Evolutionary conservation across 495 filamentous ascomycete species (phyloP).

Genomic region (Pyronema omphalodes): DNA sequence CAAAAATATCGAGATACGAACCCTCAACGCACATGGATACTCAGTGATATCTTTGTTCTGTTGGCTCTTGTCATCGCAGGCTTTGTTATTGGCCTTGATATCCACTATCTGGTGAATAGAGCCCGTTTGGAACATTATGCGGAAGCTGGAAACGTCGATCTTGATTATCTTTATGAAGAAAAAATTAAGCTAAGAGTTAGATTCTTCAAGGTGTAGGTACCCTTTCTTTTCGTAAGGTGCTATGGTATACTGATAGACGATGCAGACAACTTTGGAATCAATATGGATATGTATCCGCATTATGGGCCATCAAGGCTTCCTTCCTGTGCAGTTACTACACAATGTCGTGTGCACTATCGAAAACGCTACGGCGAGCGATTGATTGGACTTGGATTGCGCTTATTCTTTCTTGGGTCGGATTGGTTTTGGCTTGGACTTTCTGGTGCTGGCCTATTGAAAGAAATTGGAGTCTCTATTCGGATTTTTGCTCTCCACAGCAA

Average conservation of each 20-base stretch:
- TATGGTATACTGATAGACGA: background rate
- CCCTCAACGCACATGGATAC: background rate
- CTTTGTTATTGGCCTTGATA: background rate
- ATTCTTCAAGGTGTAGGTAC: background rate
- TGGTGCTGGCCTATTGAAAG: slow-evolving; percentile 1
- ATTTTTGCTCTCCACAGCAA: background rate
- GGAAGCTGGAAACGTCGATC: background rate
- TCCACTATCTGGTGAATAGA: background rate
- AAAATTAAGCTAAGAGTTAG: background rate
- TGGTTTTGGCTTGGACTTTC: background rate
- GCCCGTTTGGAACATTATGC: background rate
- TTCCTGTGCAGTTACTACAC: slow-evolving; percentile 4
- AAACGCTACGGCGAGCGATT: background rate
- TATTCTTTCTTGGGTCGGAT: background rate
- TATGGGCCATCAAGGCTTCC: slow-evolving; percentile 2
- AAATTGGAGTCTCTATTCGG: background rate
- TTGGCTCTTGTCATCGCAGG: background rate
- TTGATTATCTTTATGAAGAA: background rate
- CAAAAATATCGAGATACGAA: background rate
- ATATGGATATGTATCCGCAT: background rate
- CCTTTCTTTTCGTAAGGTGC: background rate
- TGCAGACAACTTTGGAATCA: background rate
- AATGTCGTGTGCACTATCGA: background rate
- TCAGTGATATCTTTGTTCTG: background rate
- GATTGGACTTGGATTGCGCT: background rate